A percentile compares a stretch with the other conserved stretches of the same genome.
Conservation (phyloP, 768 basidiomycete species). For the Nevesoporus exiguus region DNA sequence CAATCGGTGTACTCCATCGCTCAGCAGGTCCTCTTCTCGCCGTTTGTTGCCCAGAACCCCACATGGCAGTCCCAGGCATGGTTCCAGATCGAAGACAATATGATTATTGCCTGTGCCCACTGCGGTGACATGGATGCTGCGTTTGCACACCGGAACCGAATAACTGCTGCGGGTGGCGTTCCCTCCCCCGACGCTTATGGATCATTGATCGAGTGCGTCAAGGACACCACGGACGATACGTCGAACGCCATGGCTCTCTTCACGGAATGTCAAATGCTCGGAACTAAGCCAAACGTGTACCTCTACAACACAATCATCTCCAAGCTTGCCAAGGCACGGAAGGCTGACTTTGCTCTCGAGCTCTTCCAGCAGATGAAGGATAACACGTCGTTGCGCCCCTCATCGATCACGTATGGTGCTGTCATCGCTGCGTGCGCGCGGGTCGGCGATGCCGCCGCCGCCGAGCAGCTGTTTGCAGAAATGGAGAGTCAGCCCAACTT, state of each 20-base stretch:
- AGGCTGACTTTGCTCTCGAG: conserved; percentile 84
- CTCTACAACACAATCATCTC: conserved; percentile 98
- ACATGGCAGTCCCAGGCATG: conserved; percentile 56
- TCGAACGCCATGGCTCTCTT: conserved; percentile 82
- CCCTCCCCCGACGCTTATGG: conserved; percentile 92
- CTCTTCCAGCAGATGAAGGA: conserved; percentile 88
- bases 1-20: conserved; percentile 63
- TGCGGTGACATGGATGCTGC: conserved; percentile 76
- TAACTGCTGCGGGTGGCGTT: conserved; percentile 71
- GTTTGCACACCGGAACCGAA: conserved; percentile 72
- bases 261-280: conserved; percentile 66
- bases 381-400: conserved; percentile 49
- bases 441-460: conserved; percentile 81
- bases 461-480: conserved; percentile 80
- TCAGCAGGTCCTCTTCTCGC: conserved; percentile 53
- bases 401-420: conserved; percentile 92
- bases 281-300: conserved; percentile 77
- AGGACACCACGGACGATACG: conserved; percentile 95
- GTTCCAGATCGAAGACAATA: conserved; percentile 80
- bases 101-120: conserved; percentile 85
- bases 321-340: conserved; percentile 90
- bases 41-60: conserved; percentile 39
- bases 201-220: conserved; percentile 79
- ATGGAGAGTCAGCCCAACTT: conserved; percentile 75
- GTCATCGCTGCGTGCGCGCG: conserved; percentile 92